Conservation (phyloP, 1,139 yeast genomes). For the Hanseniaspora uvarum region DNA sequence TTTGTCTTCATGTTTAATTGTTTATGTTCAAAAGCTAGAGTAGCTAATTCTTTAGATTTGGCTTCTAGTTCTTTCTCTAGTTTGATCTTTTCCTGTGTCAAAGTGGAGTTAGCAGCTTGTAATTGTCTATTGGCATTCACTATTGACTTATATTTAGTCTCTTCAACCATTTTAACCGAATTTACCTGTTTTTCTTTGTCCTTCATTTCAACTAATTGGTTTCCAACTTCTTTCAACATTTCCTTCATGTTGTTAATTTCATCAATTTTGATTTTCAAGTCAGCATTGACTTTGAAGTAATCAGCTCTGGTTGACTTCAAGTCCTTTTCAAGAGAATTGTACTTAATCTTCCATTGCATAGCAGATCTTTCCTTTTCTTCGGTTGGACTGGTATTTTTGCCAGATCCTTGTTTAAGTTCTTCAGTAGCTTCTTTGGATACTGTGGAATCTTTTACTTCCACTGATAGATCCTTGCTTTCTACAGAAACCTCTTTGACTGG, state of each 20-base stretch:
- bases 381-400: background rate
- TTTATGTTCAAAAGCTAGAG: constrained; percentile 24
- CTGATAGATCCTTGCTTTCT: constrained; percentile 2
- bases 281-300: constrained; percentile 17
- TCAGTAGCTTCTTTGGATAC: background rate
- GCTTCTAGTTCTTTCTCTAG: constrained; percentile 32
- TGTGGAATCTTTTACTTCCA: background rate
- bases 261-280: constrained; percentile 24
- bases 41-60: constrained; percentile 42
- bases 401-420: background rate
- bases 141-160: constrained; percentile 8
- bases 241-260: constrained; percentile 45
- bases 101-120: constrained; percentile 6
- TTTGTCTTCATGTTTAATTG: constrained; percentile 27
- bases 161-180: constrained; percentile 20
- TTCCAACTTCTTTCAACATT: constrained; percentile 62
- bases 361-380: constrained; percentile 17
- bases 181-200: constrained; percentile 25
- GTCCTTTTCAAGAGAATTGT: constrained; percentile 15
- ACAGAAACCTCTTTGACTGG: background rate
- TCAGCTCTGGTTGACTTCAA: constrained; percentile 13
- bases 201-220: constrained; percentile 48
- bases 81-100: constrained; percentile 20
- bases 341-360: constrained; percentile 17
- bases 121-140: constrained; percentile 18